Evolutionary conservation across 148 eudicot species (phyloP), one percentile per base, ranked within the genome.

Genomic region (Rhododendron griersonianum): DNA sequence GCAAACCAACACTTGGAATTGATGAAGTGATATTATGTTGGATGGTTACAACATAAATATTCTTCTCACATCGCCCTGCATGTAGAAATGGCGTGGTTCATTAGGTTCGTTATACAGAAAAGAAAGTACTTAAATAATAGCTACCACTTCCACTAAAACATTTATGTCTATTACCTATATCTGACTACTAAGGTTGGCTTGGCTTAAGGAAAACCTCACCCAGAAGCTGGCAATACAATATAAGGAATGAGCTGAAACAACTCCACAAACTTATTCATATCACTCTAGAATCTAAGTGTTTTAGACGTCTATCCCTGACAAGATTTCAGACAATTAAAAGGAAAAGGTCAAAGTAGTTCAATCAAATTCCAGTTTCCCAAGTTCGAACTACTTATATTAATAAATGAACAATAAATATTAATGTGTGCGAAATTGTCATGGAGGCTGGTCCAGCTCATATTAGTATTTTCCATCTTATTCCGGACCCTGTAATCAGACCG

Each of bases 1-100:
- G 99, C 91, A 94, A 90, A 86, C 99, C 99, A 90, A 97, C 99
- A 74, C 87, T 89, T 74, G 98, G 96, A 87, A 97, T 94, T 77
- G 96, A 90, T 71, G 99, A 95, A 65, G 92, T 91, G 91, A 95
- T 92, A 78, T 91, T 93, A 87, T 97, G 99, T 90, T 94, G 94
- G 92, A 97, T 90, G 73, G 89, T 90, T 87, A 94, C 73, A 59
- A 91, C 91, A 83, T 88, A 92, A 84, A 61, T 78, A 84, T 86
- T 59, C 85, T 86, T 59, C 85, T 84, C 85, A 30, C 71, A 69
- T 25, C 79, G 87, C 69, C 90, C 98, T 95, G 98, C 89, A 87
- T 78, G 86, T 55, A 71, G 61, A 87, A 63, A 81, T 51, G 23
- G 78, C 16, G 16, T 10, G 30, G 30, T 45, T 55, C 39, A 28